Evolutionary conservation across 768 basidiomycete genomes (phyloP), one percentile per base, ranked within the genome.

Genomic region (Termitomyces sp.): DNA sequence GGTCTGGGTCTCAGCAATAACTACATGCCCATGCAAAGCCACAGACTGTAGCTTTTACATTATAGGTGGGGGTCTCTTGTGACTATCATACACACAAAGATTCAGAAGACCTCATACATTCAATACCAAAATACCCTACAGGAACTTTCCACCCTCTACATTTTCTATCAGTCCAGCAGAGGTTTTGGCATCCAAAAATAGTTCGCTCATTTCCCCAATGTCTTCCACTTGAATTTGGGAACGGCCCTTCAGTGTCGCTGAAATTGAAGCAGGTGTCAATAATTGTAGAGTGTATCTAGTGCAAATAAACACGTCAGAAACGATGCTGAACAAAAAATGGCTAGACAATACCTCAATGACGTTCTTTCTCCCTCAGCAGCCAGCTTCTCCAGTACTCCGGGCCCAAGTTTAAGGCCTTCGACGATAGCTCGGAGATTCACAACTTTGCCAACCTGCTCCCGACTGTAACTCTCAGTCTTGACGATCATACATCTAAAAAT

Each of bases 101-200:
- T 25, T 37, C 8, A 20, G 20, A 46, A 46, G 6, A 6, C 34
- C 50, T 57, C 34, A 15, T 53, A 56, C 55, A 56, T 45, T 4
- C 14, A 54, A 43, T 34, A 25, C 25, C 25, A 25, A 25, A 25
- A 25, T 25, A 31, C 29, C 17, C 57, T 66, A 68, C 57, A 68
- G 56, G 62, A 65, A 61, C 34, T 62, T 64, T n/a, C 69, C 73
- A 5, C 71, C 70, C 62, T 68, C 67, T 62, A 73, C 77, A 31
- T 75, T 76, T 42, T 73, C 79, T 65, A 86, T 85, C 63, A 82
- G 78, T 29, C 72, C 70, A n/a, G 87, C 87, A 59, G 82, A 84
- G 0, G 90, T 88, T 71, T 95, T 96, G 20, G 96, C 94, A 72
- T 98, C 96, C 68, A 98, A 79, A 81, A 99, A 99, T 37, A 99